Evolutionary conservation across 768 basidiomycete species (phyloP).

Genomic region (Boletus subparvulus): DNA sequence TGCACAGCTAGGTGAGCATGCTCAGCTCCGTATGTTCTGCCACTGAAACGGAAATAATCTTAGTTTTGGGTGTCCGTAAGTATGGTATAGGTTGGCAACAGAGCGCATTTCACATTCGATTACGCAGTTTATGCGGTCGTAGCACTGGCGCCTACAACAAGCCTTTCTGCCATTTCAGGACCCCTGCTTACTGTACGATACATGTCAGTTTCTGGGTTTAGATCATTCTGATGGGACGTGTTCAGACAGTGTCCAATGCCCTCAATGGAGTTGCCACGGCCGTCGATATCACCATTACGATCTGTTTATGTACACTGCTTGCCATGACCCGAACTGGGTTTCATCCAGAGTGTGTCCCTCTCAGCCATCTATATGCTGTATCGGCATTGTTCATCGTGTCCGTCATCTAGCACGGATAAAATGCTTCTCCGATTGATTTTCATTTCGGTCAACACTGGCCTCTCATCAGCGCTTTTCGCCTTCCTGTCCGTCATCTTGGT

Average conservation of each 20-base stretch:
- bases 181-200: slow-evolving; percentile 19
- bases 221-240: slow-evolving; percentile 2
- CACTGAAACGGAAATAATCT: neutral
- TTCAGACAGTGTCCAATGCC: slow-evolving; percentile 16
- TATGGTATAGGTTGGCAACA: neutral
- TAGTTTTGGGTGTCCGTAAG: slow-evolving; percentile 20
- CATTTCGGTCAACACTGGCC: slow-evolving; percentile 26
- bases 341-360: slow-evolving; percentile 10
- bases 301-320: slow-evolving; percentile 22
- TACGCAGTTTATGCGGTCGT: slow-evolving; percentile 15
- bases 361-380: neutral
- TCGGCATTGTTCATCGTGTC: neutral
- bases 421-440: slow-evolving; percentile 26
- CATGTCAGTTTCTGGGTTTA: neutral
- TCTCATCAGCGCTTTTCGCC: slow-evolving; percentile 24
- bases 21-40: neutral
- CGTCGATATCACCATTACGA: slow-evolving; percentile 22
- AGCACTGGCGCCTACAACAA: slow-evolving; percentile 16
- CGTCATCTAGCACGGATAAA: slow-evolving; percentile 20
- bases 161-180: slow-evolving; percentile 14
- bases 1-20: slow-evolving; percentile 16
- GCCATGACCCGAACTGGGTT: slow-evolving; percentile 25
- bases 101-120: slow-evolving; percentile 3
- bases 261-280: slow-evolving; percentile 14
- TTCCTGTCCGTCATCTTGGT: slow-evolving; percentile 23